These are phyloP conservation scores for Dipteronia sinensis DNA, from an alignment of 345 rosid species.

Conservation along the genomic window DNA sequence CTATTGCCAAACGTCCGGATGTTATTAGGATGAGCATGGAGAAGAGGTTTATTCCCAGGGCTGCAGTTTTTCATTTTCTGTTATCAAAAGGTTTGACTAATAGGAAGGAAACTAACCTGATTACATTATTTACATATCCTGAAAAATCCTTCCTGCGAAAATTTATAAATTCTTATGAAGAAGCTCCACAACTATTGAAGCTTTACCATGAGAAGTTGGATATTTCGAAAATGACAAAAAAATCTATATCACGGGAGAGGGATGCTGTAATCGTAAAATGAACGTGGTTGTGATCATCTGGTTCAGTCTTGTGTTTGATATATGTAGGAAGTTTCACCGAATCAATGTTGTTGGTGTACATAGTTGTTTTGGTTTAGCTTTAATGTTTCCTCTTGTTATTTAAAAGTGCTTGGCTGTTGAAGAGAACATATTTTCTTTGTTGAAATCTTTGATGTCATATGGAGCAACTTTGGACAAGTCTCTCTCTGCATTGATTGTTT, in stretches of 20 bases:
- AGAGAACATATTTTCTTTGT: too few species aligned
- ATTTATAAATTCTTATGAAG: conserved; percentile 15
- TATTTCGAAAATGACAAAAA: not conserved
- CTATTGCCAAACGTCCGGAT: conserved; percentile 5
- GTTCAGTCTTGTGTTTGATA: too few species aligned
- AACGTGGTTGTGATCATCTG: too few species aligned
- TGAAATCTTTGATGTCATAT: too few species aligned
- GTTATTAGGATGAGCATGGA: conserved; percentile 24
- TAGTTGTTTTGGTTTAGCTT: too few species aligned
- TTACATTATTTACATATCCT: not conserved
- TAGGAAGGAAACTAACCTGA: not conserved
- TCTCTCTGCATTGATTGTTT: too few species aligned
- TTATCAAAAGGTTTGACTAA: conserved; percentile 23
- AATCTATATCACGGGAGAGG: not conserved
- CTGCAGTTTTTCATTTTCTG: conserved; percentile 22
- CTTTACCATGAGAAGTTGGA: conserved; percentile 13
- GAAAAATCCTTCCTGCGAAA: conserved; percentile 10
- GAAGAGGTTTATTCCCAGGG: conserved; percentile 38
- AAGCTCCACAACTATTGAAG: conserved; percentile 20
- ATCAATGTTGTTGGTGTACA: too few species aligned
- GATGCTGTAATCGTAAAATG: not conserved
- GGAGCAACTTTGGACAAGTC: too few species aligned
- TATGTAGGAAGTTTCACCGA: too few species aligned
- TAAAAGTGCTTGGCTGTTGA: too few species aligned
- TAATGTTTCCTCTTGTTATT: too few species aligned